A percentile compares a stretch with the other conserved stretches of the same genome.
Evolutionary conservation across 108 stramenopile genomes (phyloP).

Genomic region (Skeletonema tropicum): DNA sequence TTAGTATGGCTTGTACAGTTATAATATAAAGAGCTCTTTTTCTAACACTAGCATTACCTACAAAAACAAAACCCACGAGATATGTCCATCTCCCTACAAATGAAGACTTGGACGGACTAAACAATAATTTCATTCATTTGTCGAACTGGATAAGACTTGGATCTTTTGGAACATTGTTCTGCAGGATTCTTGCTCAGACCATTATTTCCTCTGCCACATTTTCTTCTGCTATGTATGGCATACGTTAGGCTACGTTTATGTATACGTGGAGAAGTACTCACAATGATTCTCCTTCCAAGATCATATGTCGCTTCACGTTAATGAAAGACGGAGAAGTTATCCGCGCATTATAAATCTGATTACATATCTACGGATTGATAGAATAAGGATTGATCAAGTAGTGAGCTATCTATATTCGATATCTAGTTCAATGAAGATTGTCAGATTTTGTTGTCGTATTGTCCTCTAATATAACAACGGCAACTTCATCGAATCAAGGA

Average conservation of each 20-base stretch:
- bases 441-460: not conserved
- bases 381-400: not conserved
- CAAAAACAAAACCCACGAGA: not conserved
- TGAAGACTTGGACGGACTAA: not conserved
- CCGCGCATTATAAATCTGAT: constrained; percentile 46
- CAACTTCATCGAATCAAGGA: not conserved
- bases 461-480: not conserved
- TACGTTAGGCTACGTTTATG: too few relatives aligned
- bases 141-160: not conserved
- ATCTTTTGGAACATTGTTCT: too few relatives aligned
- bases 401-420: not conserved
- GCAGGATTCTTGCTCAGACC: not conserved
- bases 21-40: not conserved
- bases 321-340: constrained; percentile 49
- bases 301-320: constrained; percentile 49
- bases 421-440: not conserved
- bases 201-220: not conserved
- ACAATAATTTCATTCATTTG: not conserved
- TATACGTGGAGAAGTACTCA: too few relatives aligned
- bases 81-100: not conserved
- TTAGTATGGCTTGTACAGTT: not conserved
- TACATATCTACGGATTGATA: not conserved
- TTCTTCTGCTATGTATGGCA: constrained; percentile 4
- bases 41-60: not conserved
- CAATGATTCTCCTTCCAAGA: constrained; percentile 33